These are phyloP conservation scores for Cutaneotrichosporon mucoides DNA, from an alignment of 1,284 basidiomycete species.

Conservation along the genomic window DNA sequence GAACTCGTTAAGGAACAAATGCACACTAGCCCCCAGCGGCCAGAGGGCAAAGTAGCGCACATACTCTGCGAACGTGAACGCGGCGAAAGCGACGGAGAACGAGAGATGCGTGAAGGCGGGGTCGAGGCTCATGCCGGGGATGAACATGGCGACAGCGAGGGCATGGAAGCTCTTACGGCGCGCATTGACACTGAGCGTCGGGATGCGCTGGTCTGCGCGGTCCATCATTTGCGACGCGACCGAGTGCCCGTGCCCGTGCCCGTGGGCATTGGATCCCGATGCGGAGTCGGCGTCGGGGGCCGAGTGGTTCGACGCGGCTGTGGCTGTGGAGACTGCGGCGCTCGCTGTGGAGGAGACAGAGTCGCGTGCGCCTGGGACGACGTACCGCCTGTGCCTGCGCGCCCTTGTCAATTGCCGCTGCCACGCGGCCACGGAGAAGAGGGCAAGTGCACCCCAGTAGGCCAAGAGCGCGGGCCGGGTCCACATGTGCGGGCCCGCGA, in stretches of 20 bases:
- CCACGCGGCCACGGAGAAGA: constrained; percentile 87
- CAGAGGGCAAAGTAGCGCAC: constrained; percentile 97
- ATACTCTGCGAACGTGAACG: constrained; percentile 95
- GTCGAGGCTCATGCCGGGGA: constrained; percentile 87
- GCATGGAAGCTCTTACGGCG: constrained; percentile 96
- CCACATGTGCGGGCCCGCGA: constrained; percentile 74
- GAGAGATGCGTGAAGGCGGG: constrained; percentile 93
- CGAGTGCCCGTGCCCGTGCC: too few species aligned
- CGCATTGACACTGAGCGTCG: constrained; percentile 88
- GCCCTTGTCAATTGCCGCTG: constrained; percentile 76
- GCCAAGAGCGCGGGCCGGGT: constrained; percentile 71
- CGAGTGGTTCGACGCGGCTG: neutral
- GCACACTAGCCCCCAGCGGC: constrained; percentile 88
- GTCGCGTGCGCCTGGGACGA: constrained; percentile 20
- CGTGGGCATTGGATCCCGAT: too few species aligned
- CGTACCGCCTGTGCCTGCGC: constrained; percentile 55
- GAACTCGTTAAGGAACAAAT: constrained; percentile 97
- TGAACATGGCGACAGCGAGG: constrained; percentile 90
- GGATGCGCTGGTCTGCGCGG: constrained; percentile 79
- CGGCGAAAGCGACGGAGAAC: constrained; percentile 86
- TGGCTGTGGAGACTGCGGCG: neutral
- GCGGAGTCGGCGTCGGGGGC: neutral
- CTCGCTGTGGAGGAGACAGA: neutral
- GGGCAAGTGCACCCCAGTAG: constrained; percentile 80
- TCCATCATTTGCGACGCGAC: constrained; percentile 75